Evolutionary conservation across 2,329 filamentous ascomycete genomes (phyloP).

Genomic region (Cladophialophora immunda): DNA sequence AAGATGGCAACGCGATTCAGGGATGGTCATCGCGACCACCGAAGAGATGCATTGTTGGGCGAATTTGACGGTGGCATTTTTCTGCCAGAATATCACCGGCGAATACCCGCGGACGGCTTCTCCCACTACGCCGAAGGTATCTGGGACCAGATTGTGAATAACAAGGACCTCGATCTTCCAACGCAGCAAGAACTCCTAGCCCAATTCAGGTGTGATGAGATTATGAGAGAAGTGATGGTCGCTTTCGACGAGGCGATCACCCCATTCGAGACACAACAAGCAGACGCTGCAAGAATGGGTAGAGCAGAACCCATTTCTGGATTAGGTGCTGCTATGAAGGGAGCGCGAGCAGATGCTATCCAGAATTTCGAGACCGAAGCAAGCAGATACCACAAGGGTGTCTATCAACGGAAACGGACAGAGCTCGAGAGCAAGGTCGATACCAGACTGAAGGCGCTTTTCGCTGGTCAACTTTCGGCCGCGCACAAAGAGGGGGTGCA

Average conservation of each 20-base stretch:
- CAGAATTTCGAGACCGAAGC: slow-evolving; percentile 90
- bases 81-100: slow-evolving; percentile 90
- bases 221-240: slow-evolving; percentile 84
- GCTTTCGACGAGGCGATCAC: slow-evolving; percentile 82
- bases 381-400: slow-evolving; percentile 94
- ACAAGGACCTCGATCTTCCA: slow-evolving; percentile 95
- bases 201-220: slow-evolving; percentile 98
- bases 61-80: slow-evolving; percentile 84
- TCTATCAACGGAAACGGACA: slow-evolving; percentile 83
- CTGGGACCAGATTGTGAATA: slow-evolving; percentile 98
- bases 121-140: slow-evolving; percentile 91
- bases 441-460: slow-evolving; percentile 84
- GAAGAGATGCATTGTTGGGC: slow-evolving; percentile 65
- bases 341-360: slow-evolving; percentile 75
- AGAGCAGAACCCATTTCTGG: slow-evolving; percentile 75
- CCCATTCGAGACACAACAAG: slow-evolving; percentile 87
- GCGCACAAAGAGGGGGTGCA: slow-evolving; percentile 88
- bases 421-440: slow-evolving; percentile 91
- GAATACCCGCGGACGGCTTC: slow-evolving; percentile 97
- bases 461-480: slow-evolving; percentile 84
- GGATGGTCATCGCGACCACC: slow-evolving; percentile 77
- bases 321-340: slow-evolving; percentile 76
- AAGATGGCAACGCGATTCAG: slow-evolving; percentile 83
- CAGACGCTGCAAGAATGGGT: slow-evolving; percentile 76
- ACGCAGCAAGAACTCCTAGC: slow-evolving; percentile 97